Base-by-base conservation (phyloP, 495 filamentous ascomycete genomes). In the Bacidia rubella region DNA sequence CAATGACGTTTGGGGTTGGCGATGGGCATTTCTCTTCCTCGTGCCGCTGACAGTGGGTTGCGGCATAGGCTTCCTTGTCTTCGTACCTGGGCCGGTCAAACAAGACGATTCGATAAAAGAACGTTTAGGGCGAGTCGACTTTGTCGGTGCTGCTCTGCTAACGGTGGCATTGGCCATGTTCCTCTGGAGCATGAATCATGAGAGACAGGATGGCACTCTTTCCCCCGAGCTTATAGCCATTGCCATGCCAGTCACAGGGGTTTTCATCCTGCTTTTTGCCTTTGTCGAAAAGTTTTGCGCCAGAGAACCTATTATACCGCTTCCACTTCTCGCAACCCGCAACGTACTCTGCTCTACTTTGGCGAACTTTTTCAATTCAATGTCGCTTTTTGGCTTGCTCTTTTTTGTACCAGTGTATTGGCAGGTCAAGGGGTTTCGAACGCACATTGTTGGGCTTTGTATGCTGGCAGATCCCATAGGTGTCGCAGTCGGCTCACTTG, bases 161-260 rank as follows among this genome's bases (percentile, higher is more conserved):
- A 72, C 89, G 20, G 58, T 75, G 11, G 79, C 74, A 15, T 72
- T 95, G n/a, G 78, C 90, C 2, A 65, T 88, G 11, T 66, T 95
- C 0, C 70, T 95, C 1, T 68, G 92, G 0, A 88, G 87, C 1
- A 73, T 96, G 48, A 95, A 88, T 60, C 79, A 84, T 1, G 89
- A 88, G 11, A 89, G 90, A 4, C 94, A 90, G 54, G 65, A 86
- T 17, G 77, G 95, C 0, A 84, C 87, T 2, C 95, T 90, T 90
- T 77, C 70, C 0, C 84, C 93, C 54, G 89, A 87, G 1, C 68
- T 95, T 15, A 80, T 89, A 7, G 65, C 86, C 20, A 74, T 71
- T 7, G 75, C 78, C 0, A 65, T 95, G n/a, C 80, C 82, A 0
- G 68, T 90, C 1, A 82, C 83, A 3, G 57, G 70, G 0, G 72